phyloP scores from a whole-genome alignment of 2,329 filamentous ascomycete species.

The Phoma sp. region DNA sequence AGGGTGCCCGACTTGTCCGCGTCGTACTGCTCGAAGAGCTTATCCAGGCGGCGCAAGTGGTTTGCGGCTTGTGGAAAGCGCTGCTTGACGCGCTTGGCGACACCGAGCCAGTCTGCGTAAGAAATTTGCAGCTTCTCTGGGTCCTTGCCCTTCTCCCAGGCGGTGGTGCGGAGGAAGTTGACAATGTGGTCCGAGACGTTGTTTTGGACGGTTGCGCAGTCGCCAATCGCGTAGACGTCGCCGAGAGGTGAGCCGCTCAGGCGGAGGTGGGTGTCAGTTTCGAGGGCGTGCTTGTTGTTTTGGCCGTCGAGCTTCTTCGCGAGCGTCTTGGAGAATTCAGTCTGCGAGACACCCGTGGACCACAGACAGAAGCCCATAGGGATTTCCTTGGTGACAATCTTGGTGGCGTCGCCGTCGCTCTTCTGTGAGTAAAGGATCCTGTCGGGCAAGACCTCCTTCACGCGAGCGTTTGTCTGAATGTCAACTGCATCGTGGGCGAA shows the following conservation, averaged over 20 bases:
- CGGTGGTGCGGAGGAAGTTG: conserved; percentile 84
- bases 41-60: conserved; percentile 88
- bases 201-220: conserved; percentile 97
- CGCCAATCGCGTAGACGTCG: conserved; percentile 95
- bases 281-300: conserved; percentile 88
- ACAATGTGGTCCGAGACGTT: conserved; percentile 93
- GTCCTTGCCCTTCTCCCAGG: conserved; percentile 91
- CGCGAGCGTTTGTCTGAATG: conserved; percentile 89
- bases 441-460: conserved; percentile 85
- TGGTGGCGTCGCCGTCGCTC: conserved; percentile 67
- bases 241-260: conserved; percentile 87
- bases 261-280: conserved; percentile 92
- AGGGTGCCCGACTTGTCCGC: conserved; percentile 91
- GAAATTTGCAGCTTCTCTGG: conserved; percentile 86
- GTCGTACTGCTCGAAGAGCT: conserved; percentile 90
- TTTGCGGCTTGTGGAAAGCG: conserved; percentile 89
- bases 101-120: conserved; percentile 85
- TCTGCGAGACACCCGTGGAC: conserved; percentile 94
- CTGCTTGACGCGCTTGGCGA: conserved; percentile 83
- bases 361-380: conserved; percentile 96
- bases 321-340: conserved; percentile 78
- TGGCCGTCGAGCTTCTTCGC: conserved; percentile 80
- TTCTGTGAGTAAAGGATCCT: conserved; percentile 90
- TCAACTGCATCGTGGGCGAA: conserved; percentile 92
- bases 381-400: conserved; percentile 84